Base-by-base conservation (phyloP, 257 asterid species). In the Avicennia marina region DNA sequence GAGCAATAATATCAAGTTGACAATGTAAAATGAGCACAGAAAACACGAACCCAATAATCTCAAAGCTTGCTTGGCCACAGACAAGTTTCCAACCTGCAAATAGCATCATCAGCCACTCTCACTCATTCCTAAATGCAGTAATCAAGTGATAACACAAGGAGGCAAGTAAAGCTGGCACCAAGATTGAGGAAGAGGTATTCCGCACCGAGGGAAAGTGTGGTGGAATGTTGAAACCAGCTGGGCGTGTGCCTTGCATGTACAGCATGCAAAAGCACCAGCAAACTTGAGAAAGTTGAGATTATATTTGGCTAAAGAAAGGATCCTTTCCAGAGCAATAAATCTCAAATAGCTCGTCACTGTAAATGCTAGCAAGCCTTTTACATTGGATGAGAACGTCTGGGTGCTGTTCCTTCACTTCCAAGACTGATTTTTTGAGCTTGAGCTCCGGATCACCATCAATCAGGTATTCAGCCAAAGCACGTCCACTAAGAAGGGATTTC, bases 381-480 rank as follows among this genome's bases (percentile, higher is more conserved):
- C 68, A 71, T 21, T 27, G 17, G 2, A 0, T 8, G 36, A 59
- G 51, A 42, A 41, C 58, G 10, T 67, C 71, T 8, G 72, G 73
- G 19, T 53, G 53, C 9, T 53, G 21, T 32, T 16, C 16, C 49
- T 44, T 41, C 29, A 75, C 75, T 56, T 75, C 81, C 2, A 22
- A 18, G 21, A 56, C 75, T 1, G 70, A 59, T 71, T 71, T 75
- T 50, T 53, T 68, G 36, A 64, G 58, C 48, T 44, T 64, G 16
- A 53, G 45, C 36, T 56, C 54, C 7, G 34, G 45, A 64, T 67
- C 73, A 8, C 75, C 75, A 22, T 56, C 67, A 6, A 60, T 51
- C 53, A 76, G 56, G 61, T 76, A 76, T 64, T 72, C 51, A 1
- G 68, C 78, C 70, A 76, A 60, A 50, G 51, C 54, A 17, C 29